These are phyloP conservation scores for Chaetoceros muelleri DNA, from an alignment of 108 stramenopile genomes.

Conservation along the genomic window DNA sequence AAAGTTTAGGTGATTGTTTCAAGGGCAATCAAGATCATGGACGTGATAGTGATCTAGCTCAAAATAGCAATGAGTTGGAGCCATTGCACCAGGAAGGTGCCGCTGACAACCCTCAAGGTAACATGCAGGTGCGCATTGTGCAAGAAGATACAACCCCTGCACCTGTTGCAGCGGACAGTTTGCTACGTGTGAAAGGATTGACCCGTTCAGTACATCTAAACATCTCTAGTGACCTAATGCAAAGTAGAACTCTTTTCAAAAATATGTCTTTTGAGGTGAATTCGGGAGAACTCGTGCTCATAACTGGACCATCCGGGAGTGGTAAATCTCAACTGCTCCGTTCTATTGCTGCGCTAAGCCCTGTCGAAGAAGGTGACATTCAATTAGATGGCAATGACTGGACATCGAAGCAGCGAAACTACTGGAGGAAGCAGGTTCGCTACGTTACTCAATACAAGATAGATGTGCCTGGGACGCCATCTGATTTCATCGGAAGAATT, in stretches of 20 bases:
- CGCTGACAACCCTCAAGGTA: background rate
- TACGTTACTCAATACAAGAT: constrained; percentile 69
- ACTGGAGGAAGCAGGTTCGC: constrained; percentile 43
- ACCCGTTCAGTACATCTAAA: background rate
- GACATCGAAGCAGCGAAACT: constrained; percentile 12
- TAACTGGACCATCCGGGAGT: constrained; percentile 32
- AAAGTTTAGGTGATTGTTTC: background rate
- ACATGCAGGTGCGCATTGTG: background rate
- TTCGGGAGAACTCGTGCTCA: constrained; percentile 12
- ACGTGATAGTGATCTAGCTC: background rate
- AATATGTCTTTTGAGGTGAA: constrained; percentile 10
- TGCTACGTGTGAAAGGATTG: background rate
- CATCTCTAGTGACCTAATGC: background rate
- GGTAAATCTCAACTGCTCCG: constrained; percentile 75
- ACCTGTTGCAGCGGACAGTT: constrained; percentile 1
- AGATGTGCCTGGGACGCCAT: constrained; percentile 31
- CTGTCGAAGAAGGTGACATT: constrained; percentile 17
- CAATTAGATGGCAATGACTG: constrained; percentile 6
- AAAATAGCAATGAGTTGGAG: background rate
- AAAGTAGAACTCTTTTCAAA: background rate
- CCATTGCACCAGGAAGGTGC: background rate
- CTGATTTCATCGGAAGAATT: constrained; percentile 24
- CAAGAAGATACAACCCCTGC: background rate
- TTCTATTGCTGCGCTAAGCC: constrained; percentile 46
- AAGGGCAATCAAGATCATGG: background rate